Conservation (phyloP, 2,329 filamentous ascomycete species). For the Neodidymelliopsis sp. region DNA sequence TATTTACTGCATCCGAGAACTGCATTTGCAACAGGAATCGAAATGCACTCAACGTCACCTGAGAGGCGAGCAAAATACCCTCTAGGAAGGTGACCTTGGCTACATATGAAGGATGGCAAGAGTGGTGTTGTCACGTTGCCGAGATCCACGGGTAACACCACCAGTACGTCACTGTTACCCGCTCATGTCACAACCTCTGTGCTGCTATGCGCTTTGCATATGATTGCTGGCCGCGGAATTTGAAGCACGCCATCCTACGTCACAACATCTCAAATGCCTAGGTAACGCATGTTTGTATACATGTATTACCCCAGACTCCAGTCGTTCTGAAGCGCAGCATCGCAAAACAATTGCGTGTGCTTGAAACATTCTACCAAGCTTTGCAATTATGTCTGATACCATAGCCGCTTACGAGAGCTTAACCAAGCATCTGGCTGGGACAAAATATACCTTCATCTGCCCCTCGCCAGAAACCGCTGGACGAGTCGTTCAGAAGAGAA, state of each 20-base stretch:
- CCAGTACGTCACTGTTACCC: slow-evolving; percentile 29
- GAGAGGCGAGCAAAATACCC: neutral
- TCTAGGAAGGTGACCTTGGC: slow-evolving; percentile 8
- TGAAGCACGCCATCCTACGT: slow-evolving; percentile 10
- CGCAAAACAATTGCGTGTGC: neutral
- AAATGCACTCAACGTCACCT: neutral
- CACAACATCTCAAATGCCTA: neutral
- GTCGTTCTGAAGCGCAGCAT: neutral
- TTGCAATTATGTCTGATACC: slow-evolving; percentile 19
- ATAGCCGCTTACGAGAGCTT: slow-evolving; percentile 22
- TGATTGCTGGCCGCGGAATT: slow-evolving; percentile 2
- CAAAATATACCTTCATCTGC: slow-evolving; percentile 27
- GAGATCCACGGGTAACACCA: slow-evolving; percentile 6
- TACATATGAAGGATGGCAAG: slow-evolving; percentile 1
- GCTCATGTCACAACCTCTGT: slow-evolving; percentile 4
- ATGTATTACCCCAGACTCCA: neutral
- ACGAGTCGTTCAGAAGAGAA: slow-evolving; percentile 27
- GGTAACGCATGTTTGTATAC: slow-evolving; percentile 7
- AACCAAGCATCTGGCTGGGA: slow-evolving; percentile 21
- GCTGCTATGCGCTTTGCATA: slow-evolving; percentile 1
- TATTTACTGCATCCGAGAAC: neutral
- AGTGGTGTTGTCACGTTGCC: slow-evolving; percentile 9
- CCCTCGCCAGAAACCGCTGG: slow-evolving; percentile 33
- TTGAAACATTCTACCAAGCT: neutral
- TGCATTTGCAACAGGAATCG: neutral